These are phyloP conservation scores for Paraphoma chrysanthemicola DNA, from an alignment of 2,329 filamentous ascomycete genomes.

Conservation along the genomic window DNA sequence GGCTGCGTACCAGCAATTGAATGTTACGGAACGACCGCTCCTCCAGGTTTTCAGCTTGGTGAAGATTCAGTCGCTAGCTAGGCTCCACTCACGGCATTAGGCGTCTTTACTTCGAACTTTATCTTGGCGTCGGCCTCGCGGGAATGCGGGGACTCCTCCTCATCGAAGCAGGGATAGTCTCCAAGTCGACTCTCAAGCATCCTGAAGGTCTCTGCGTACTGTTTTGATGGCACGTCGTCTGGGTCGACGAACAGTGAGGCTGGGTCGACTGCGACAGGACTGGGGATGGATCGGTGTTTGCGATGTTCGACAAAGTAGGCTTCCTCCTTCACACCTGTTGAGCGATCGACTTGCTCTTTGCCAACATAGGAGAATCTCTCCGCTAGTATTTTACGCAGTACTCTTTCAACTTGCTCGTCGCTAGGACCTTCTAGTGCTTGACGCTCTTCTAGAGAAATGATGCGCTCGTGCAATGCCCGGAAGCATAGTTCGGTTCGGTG, in stretches of 20 bases:
- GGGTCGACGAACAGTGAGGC: conserved; percentile 32
- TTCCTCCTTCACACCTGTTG: conserved; percentile 15
- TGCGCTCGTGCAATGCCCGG: conserved; percentile 34
- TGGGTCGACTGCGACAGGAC: conserved; percentile 27
- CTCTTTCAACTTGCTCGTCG: conserved; percentile 45
- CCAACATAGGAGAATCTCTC: conserved; percentile 33
- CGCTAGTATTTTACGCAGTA: conserved; percentile 44
- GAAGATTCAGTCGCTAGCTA: neutral
- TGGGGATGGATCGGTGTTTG: conserved; percentile 14
- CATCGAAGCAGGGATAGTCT: conserved; percentile 24
- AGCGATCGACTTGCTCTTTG: conserved; percentile 10
- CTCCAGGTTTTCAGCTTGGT: too few relatives aligned
- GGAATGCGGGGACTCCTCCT: neutral
- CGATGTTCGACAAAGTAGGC: conserved; percentile 27
- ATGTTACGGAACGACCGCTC: too few relatives aligned
- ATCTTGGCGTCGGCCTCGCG: conserved; percentile 2
- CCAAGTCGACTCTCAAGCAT: conserved; percentile 33
- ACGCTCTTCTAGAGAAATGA: conserved; percentile 33
- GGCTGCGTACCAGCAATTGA: too few relatives aligned
- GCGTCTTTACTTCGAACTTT: conserved; percentile 4
- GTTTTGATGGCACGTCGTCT: conserved; percentile 36
- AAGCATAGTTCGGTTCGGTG: conserved; percentile 38
- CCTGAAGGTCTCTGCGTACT: conserved; percentile 34
- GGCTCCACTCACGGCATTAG: neutral
- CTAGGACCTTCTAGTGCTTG: conserved; percentile 29